phyloP scores from a whole-genome alignment of 208 protist genomes.

The Leishmania tarentolae region DNA sequence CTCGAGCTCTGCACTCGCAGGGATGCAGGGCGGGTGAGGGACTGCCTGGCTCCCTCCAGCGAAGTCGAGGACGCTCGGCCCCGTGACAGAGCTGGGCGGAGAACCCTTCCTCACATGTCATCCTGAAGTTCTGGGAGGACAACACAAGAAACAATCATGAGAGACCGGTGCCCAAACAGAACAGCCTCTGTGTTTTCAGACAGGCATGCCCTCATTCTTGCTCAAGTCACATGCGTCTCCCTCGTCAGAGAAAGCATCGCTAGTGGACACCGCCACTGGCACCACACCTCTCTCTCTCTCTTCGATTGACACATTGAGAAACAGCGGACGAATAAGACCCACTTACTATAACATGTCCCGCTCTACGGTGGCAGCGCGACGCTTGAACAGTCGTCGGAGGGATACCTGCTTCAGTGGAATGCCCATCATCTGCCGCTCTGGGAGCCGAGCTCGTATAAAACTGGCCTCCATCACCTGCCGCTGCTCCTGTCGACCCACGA shows the following conservation, averaged over 20 bases:
- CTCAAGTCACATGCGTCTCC: not conserved
- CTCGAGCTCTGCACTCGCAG: too few relatives aligned
- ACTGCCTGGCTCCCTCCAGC: not conserved
- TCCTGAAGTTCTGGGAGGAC: not conserved
- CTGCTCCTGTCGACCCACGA: not conserved
- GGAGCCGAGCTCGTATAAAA: not conserved
- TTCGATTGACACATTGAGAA: not conserved
- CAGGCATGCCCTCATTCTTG: not conserved
- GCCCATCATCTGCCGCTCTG: not conserved
- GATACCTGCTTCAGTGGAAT: constrained; percentile 30
- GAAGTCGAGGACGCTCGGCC: too few relatives aligned
- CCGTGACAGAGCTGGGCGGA: not conserved
- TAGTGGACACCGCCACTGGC: not conserved
- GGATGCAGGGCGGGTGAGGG: not conserved
- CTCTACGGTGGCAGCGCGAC: not conserved
- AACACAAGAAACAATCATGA: not conserved
- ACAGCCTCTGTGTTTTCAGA: not conserved
- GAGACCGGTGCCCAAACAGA: not conserved
- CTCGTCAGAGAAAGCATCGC: not conserved
- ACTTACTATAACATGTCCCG: not conserved
- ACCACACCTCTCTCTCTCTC: not conserved
- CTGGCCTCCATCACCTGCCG: constrained; percentile 12
- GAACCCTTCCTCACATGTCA: not conserved
- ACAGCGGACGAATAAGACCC: not conserved
- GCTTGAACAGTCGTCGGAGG: constrained; percentile 26